Evolutionary conservation across 768 basidiomycete species (phyloP).

Genomic region (Omphalotus guepiniiformis): DNA sequence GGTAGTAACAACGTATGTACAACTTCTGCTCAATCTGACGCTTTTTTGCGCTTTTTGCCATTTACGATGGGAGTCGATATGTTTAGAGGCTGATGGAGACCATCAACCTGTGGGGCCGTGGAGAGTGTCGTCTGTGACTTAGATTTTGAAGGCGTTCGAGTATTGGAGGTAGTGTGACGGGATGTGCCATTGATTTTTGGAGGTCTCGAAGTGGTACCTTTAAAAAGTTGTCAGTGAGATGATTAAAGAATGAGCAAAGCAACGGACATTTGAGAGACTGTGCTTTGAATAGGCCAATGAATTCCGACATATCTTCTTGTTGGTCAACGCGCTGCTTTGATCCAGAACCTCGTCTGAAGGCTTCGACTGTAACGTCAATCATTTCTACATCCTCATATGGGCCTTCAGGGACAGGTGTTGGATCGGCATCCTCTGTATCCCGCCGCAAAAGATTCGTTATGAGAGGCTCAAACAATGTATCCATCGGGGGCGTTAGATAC

Average conservation of each 20-base stretch:
- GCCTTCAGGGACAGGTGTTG: conserved; percentile 16
- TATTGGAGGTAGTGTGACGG: conserved; percentile 1
- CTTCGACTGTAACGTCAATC: conserved; percentile 31
- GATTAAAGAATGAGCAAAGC: not conserved
- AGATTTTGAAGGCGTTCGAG: conserved; percentile 1
- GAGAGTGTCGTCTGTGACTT: conserved; percentile 4
- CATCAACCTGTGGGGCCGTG: conserved; percentile 9
- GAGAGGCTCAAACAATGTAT: conserved; percentile 61
- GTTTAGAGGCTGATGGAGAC: conserved; percentile 10
- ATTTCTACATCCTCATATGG: conserved; percentile 44
- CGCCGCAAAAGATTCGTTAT: conserved; percentile 33
- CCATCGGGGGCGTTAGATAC: conserved; percentile 73
- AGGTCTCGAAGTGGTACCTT: not conserved
- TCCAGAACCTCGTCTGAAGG: conserved; percentile 12
- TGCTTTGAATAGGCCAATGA: conserved; percentile 61
- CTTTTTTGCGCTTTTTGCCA: conserved; percentile 57
- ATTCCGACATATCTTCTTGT: conserved; percentile 50
- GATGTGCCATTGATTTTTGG: conserved; percentile 9
- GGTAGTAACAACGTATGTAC: not conserved
- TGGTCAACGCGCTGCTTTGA: conserved; percentile 35
- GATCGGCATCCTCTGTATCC: conserved; percentile 14
- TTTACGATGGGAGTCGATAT: conserved; percentile 25
- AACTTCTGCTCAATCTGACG: conserved; percentile 21
- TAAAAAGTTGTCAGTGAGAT: conserved; percentile 27
- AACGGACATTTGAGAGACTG: conserved; percentile 30